phyloP scores from a whole-genome alignment of 805 yeast genomes.

The Schwanniomyces occidentalis region DNA sequence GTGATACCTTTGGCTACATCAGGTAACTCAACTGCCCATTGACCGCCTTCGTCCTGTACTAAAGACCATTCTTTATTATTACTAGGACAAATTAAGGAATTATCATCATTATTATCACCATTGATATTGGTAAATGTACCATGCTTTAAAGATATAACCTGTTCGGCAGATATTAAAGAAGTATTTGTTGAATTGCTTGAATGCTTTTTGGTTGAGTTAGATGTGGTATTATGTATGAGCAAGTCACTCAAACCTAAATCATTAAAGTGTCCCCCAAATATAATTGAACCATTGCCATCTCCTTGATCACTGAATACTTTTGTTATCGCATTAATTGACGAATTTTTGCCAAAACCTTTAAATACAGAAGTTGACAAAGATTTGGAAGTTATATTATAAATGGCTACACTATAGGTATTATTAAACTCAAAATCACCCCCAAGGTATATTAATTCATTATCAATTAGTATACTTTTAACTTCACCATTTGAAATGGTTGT shows the following conservation, averaged over 20 bases:
- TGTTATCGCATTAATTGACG: constrained; percentile 63
- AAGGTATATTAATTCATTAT: constrained; percentile 55
- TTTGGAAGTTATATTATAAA: constrained; percentile 54
- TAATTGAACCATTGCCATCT: constrained; percentile 44
- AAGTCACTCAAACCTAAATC: constrained; percentile 56
- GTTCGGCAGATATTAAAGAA: constrained; percentile 54
- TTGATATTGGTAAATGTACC: constrained; percentile 55
- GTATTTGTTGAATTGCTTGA: constrained; percentile 33
- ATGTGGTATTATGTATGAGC: constrained; percentile 35
- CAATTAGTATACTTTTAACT: constrained; percentile 39
- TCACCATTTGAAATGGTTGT: constrained; percentile 24
- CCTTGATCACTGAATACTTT: constrained; percentile 40
- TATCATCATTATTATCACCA: constrained; percentile 27
- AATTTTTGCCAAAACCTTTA: constrained; percentile 67
- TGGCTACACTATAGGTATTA: constrained; percentile 56
- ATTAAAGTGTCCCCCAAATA: constrained; percentile 79
- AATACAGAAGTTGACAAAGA: constrained; percentile 57
- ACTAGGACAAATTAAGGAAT: constrained; percentile 59
- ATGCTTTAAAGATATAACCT: constrained; percentile 56
- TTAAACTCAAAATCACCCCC: constrained; percentile 76
- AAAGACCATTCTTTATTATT: constrained; percentile 55
- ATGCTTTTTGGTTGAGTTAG: constrained; percentile 21
- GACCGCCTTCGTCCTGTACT: constrained; percentile 50
- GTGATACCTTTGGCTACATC: constrained; percentile 44
- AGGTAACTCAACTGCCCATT: constrained; percentile 65